phyloP scores from a whole-genome alignment of 148 eudicot genomes.

The Talinum fruticosum region DNA sequence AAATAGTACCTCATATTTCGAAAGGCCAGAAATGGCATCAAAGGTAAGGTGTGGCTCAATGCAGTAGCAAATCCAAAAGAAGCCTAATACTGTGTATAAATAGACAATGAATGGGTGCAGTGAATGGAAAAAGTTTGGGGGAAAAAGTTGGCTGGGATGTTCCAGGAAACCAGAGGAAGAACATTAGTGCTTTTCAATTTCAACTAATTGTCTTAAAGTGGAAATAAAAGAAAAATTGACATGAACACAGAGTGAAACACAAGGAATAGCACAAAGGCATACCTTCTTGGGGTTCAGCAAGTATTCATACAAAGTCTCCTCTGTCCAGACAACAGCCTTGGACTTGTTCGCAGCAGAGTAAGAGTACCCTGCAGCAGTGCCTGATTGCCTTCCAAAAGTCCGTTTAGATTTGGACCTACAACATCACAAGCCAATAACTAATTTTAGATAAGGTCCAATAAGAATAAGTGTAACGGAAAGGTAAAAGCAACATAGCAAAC shows the following conservation, averaged over 20 bases:
- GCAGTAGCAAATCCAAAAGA: no score
- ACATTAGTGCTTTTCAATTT: background rate
- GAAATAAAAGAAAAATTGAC: background rate
- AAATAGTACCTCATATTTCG: no score
- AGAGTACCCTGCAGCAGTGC: slow-evolving; percentile 69
- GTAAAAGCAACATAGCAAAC: background rate
- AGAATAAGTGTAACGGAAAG: background rate
- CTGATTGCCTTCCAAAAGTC: slow-evolving; percentile 83
- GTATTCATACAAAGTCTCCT: slow-evolving; percentile 65
- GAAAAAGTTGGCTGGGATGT: background rate
- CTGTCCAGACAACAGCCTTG: slow-evolving; percentile 67
- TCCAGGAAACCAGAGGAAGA: background rate
- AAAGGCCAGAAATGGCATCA: no score
- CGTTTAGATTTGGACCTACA: slow-evolving; percentile 79
- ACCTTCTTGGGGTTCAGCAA: slow-evolving; percentile 69
- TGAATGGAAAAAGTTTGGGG: no score
- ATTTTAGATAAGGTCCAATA: background rate
- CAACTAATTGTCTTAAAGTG: background rate
- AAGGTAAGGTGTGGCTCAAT: no score
- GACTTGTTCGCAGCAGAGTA: slow-evolving; percentile 76
- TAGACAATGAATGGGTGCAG: no score
- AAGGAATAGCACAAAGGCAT: background rate
- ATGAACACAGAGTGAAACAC: background rate
- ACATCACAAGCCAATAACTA: background rate
- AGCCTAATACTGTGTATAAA: no score